Percentiles rank a stretch among this genome's conserved stretches.
Conservation (phyloP, 1,284 basidiomycete genomes). For the Termitomyces sp. region DNA sequence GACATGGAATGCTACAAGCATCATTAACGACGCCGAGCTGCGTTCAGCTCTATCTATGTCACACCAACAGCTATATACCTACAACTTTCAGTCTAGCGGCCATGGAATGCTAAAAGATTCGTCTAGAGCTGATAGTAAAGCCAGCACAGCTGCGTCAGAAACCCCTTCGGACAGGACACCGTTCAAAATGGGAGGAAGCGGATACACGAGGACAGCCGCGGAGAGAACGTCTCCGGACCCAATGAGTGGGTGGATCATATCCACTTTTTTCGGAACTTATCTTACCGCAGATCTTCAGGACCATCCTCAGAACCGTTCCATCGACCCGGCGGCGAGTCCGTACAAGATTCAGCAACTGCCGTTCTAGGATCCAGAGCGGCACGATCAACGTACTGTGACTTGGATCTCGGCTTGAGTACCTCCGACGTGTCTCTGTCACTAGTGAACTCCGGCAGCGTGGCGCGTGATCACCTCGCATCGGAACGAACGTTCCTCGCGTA, state of each 20-base stretch:
- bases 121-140: not conserved
- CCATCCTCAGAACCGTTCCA: not conserved
- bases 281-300: not conserved
- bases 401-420: not conserved
- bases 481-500: slow-evolving; percentile 27
- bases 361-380: not conserved
- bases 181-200: not conserved
- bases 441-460: slow-evolving; percentile 23
- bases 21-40: not conserved
- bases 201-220: not conserved
- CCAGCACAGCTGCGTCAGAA: not conserved
- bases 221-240: not conserved
- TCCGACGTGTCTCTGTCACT: slow-evolving; percentile 9
- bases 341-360: not conserved
- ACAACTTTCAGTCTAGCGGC: not conserved
- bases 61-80: not conserved
- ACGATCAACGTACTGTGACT: not conserved
- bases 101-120: not conserved
- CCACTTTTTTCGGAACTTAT: not conserved
- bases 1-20: not conserved
- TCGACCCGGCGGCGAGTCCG: not conserved
- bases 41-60: not conserved
- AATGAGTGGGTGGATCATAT: not conserved
- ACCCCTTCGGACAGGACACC: not conserved
- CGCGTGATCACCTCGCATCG: slow-evolving; percentile 25